Conservation (phyloP, 1,139 yeast species). For the Magnusiomyces ingens region DNA sequence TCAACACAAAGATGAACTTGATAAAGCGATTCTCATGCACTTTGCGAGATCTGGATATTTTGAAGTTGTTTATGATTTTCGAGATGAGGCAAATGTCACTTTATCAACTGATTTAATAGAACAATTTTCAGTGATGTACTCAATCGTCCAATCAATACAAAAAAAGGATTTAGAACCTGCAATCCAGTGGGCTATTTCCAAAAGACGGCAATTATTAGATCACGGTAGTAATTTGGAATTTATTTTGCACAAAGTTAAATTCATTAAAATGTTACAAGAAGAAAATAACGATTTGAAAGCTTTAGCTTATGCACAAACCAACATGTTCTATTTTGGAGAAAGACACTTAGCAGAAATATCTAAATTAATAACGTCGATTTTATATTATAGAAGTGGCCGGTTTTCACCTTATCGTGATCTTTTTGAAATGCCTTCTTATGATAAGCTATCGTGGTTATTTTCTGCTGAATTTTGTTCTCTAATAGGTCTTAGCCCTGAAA, state of each 20-base stretch:
- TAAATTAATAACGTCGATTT: constrained; percentile 46
- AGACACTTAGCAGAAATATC: constrained; percentile 44
- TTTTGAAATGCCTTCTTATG: constrained; percentile 33
- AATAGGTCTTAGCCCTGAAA: constrained; percentile 58
- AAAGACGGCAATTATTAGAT: constrained; percentile 27
- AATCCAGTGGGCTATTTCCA: constrained; percentile 38
- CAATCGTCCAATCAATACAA: constrained; percentile 31
- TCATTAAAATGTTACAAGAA: constrained; percentile 31
- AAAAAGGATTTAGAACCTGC: constrained; percentile 35
- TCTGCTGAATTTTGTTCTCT: constrained; percentile 61
- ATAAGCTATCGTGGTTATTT: constrained; percentile 46
- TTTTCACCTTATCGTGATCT: constrained; percentile 39
- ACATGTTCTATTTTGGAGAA: constrained; percentile 44
- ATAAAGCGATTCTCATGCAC: constrained; percentile 41
- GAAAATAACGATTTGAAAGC: constrained; percentile 34
- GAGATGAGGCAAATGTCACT: constrained; percentile 31
- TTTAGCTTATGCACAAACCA: constrained; percentile 47
- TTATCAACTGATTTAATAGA: constrained; percentile 30
- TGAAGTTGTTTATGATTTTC: constrained; percentile 32
- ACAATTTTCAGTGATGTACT: constrained; percentile 35
- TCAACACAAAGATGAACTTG: constrained; percentile 24
- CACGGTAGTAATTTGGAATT: constrained; percentile 47
- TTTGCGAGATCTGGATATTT: constrained; percentile 41
- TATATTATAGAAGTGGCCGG: constrained; percentile 34
- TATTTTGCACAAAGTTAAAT: constrained; percentile 57